Percentiles rank a stretch among this genome's conserved stretches.
Conservation (phyloP, 371 early-diverging fungal species). For the Mortierella sp. region DNA sequence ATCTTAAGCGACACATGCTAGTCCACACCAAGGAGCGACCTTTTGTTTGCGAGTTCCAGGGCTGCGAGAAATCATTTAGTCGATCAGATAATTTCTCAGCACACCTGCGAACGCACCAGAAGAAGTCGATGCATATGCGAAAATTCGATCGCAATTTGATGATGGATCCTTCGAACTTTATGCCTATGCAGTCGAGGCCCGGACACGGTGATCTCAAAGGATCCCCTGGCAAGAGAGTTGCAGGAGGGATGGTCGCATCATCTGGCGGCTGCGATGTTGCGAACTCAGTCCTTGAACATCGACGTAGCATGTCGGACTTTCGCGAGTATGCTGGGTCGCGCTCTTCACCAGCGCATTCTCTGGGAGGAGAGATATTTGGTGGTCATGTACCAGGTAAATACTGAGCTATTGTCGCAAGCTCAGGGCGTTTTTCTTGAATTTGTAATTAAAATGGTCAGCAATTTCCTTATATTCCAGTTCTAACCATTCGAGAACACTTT, state of each 20-base stretch:
- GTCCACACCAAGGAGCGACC: conserved; percentile 75
- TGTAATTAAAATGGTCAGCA: no score
- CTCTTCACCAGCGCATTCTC: conserved; percentile 1
- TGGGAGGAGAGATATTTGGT: background rate
- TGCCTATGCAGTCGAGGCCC: background rate
- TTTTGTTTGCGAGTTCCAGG: conserved; percentile 73
- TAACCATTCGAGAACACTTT: conserved; percentile 23
- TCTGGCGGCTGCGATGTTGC: no score
- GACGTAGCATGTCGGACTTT: no score
- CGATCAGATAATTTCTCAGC: conserved; percentile 81
- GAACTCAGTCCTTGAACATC: background rate
- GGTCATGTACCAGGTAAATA: conserved; percentile 12
- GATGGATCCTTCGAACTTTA: conserved; percentile 19
- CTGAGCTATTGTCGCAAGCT: no score
- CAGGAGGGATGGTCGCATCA: conserved; percentile 1
- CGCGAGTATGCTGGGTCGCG: conserved; percentile 7
- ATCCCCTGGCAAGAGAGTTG: no score
- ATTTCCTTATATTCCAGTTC: background rate
- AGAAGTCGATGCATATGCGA: conserved; percentile 34
- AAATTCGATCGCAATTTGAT: conserved; percentile 19
- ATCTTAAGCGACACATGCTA: conserved; percentile 83
- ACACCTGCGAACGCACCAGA: conserved; percentile 66
- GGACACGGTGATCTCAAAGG: background rate
- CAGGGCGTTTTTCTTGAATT: background rate
- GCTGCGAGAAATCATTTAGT: conserved; percentile 78